Evolutionary conservation across 1,284 basidiomycete species (phyloP).

Genomic region (Apiotrichum brassicae): DNA sequence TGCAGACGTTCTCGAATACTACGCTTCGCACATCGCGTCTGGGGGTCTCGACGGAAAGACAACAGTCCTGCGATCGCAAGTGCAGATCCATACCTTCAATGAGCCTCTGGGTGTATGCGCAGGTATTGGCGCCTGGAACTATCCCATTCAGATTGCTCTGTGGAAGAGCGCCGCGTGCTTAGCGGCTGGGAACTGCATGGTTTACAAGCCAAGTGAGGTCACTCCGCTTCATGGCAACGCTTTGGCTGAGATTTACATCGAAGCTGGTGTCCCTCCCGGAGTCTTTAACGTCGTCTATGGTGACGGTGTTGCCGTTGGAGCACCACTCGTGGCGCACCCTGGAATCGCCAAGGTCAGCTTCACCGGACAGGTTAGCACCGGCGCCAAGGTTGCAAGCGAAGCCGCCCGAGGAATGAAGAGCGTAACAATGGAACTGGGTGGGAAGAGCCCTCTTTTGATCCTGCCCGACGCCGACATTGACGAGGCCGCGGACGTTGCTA

Average conservation of each 20-base stretch:
- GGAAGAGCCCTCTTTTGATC: slow-evolving; percentile 16
- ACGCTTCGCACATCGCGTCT: slow-evolving; percentile 12
- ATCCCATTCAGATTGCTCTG: slow-evolving; percentile 19
- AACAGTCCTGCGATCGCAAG: slow-evolving; percentile 9
- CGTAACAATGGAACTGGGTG: slow-evolving; percentile 20
- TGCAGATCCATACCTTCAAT: slow-evolving; percentile 13
- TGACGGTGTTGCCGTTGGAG: slow-evolving; percentile 9
- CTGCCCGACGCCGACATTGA: slow-evolving; percentile 15
- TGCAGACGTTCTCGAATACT: slow-evolving; percentile 18
- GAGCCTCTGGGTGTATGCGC: slow-evolving; percentile 21
- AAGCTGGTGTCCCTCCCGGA: slow-evolving; percentile 13
- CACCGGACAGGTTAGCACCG: slow-evolving; percentile 15
- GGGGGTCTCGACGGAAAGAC: slow-evolving; percentile 17
- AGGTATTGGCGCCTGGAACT: slow-evolving; percentile 24
- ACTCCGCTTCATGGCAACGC: slow-evolving; percentile 15
- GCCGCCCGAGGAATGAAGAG: slow-evolving; percentile 15
- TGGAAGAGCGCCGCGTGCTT: slow-evolving; percentile 17
- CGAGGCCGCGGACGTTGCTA: slow-evolving; percentile 17
- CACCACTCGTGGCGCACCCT: slow-evolving; percentile 11
- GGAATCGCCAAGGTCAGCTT: slow-evolving; percentile 19
- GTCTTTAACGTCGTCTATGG: slow-evolving; percentile 20
- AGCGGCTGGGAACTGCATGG: slow-evolving; percentile 17
- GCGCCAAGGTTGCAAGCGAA: slow-evolving; percentile 8
- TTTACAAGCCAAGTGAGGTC: slow-evolving; percentile 19
- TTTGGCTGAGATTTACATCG: slow-evolving; percentile 13